Percentiles rank a stretch among this genome's conserved stretches.
These are phyloP conservation scores for Arabis hirsuta DNA, from an alignment of 345 rosid species.

Conservation along the genomic window DNA sequence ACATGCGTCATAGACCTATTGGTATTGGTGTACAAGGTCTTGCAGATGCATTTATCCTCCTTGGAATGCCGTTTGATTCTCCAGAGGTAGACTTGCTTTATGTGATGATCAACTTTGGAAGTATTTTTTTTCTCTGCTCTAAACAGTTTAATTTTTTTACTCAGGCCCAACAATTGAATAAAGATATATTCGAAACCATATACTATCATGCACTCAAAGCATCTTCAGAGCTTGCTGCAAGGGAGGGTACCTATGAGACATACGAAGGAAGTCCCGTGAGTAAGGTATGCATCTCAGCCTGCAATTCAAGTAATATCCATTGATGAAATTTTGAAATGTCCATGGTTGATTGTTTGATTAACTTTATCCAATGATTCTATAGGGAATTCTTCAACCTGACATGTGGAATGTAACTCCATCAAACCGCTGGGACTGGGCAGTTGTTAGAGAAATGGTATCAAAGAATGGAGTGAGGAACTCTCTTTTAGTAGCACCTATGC, in stretches of 20 bases:
- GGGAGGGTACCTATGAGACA: conserved; percentile 73
- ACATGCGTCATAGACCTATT: conserved; percentile 82
- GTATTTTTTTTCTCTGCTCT: conserved; percentile 14
- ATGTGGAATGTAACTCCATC: conserved; percentile 46
- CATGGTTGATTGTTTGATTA: neutral
- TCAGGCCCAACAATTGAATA: conserved; percentile 81
- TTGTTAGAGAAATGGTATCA: conserved; percentile 56
- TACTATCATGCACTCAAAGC: conserved; percentile 75
- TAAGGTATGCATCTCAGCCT: conserved; percentile 53
- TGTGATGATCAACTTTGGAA: neutral
- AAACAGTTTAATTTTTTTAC: conserved; percentile 14
- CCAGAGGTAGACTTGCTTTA: conserved; percentile 57
- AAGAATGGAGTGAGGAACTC: conserved; percentile 78
- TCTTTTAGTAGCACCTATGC: conserved; percentile 83
- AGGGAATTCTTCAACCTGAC: conserved; percentile 46
- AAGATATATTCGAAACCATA: conserved; percentile 82
- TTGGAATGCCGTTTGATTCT: conserved; percentile 93
- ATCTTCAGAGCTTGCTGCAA: conserved; percentile 66
- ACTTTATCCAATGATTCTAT: neutral
- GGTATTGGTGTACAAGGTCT: conserved; percentile 98
- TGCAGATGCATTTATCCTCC: conserved; percentile 88
- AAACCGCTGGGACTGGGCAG: conserved; percentile 44
- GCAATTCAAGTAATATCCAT: neutral
- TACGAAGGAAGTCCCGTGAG: conserved; percentile 78
- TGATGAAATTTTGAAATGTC: neutral